Conservation (phyloP, 148 eudicot genomes). For the Cornus controversa region DNA sequence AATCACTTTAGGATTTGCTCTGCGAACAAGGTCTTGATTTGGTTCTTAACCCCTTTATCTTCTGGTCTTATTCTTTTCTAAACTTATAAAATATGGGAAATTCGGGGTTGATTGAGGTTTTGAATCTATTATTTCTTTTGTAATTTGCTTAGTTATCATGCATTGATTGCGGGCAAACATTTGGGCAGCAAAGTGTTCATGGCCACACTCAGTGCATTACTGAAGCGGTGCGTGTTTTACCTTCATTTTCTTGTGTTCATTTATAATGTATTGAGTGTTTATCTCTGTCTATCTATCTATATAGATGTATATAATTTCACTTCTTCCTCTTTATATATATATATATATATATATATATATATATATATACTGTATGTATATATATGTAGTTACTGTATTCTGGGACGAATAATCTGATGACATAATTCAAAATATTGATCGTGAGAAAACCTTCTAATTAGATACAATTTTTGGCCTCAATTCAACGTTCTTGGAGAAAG, state of each 20-base stretch:
- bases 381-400: background rate
- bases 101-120: background rate
- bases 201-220: slow-evolving; percentile 87
- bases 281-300: no score
- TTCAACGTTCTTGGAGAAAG: no score
- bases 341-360: no score
- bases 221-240: slow-evolving; percentile 56
- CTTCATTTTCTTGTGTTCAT: background rate
- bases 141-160: slow-evolving; percentile 58
- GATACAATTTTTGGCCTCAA: background rate
- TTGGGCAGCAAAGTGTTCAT: slow-evolving; percentile 68
- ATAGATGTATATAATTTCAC: no score
- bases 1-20: slow-evolving; percentile 76
- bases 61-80: background rate
- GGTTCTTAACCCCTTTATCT: background rate
- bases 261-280: background rate
- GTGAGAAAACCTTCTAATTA: background rate
- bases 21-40: slow-evolving; percentile 46
- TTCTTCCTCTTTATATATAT: background rate
- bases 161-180: slow-evolving; percentile 75
- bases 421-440: background rate
- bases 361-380: background rate
- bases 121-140: background rate
- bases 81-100: no score
- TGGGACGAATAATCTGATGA: no score